Base-by-base conservation (phyloP, 2,329 filamentous ascomycete genomes). In the Pseudogymnoascus sp. region DNA sequence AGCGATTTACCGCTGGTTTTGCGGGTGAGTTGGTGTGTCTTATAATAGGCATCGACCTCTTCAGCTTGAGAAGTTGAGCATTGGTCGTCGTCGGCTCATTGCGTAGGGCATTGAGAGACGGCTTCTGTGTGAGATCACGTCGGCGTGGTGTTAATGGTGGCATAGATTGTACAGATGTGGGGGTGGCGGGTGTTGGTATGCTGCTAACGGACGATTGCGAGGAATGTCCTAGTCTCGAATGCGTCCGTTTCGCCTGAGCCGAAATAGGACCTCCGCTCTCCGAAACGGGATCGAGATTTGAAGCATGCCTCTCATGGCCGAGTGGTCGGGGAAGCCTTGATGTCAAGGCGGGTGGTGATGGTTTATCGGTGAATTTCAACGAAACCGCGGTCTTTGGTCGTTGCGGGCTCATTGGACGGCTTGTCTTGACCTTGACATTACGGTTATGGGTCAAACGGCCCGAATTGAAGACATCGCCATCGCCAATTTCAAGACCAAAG, bases 231-330 rank as follows among this genome's bases (percentile, higher is more conserved):
- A 90, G 73, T 63, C 88, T 83, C 2, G 88, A 90, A 65, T 85
- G 83, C 44, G 88, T 85, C 67, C 86, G 81, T 63, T 85, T 83
- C 67, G 80, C 80, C 15, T 78, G 77, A 65, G 82, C 84, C 44
- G 80, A 78, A 59, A 89, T 83, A 19, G 90, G 85, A 3, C 87
- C 91, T 60, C 92, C 92, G 67, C 87, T 92, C 76, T 97, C 93
- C 40, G 91, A 96, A 5, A 97, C 92, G 21, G 93, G 92, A 72
- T 96, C 93, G n/a, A 97, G 82, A 17, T 88, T 88, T 10, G 89
- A 89, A 68, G 86, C 84, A 4, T 87, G 84, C 62, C 88, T 83
- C 71, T 91, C 88, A 74, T 90, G 87, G 65, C 81, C 82, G 37
- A 76, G 76, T 37, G 93, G 88, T 61, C 92, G 85, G 38, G 93